These are phyloP conservation scores for Acanthamoeba divionensis DNA, from an alignment of 208 protist species.

Conservation along the genomic window DNA sequence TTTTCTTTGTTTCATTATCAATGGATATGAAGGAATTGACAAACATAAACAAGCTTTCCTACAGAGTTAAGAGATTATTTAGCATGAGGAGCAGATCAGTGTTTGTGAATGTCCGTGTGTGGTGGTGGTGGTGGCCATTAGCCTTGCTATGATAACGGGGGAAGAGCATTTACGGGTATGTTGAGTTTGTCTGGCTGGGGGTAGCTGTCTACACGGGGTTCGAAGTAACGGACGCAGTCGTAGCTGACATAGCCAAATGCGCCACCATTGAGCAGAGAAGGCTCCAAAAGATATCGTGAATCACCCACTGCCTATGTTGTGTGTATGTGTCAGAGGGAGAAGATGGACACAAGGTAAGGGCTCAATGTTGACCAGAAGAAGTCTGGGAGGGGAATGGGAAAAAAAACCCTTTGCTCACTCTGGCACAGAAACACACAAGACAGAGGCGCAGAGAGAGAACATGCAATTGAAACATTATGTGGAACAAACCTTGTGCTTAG, in stretches of 20 bases:
- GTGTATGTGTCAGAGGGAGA: no score
- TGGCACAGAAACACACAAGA: no score
- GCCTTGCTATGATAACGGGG: not conserved
- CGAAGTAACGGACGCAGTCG: slow-evolving; percentile 65
- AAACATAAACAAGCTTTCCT: slow-evolving; percentile 69
- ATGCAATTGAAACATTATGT: no score
- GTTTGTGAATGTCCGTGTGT: not conserved
- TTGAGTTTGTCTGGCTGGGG: not conserved
- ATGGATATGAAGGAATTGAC: slow-evolving; percentile 64
- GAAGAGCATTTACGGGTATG: not conserved
- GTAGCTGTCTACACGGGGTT: not conserved
- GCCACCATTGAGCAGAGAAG: slow-evolving; percentile 35
- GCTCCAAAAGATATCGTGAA: slow-evolving; percentile 31
- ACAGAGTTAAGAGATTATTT: no score
- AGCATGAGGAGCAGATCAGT: not conserved
- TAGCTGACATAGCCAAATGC: slow-evolving; percentile 66
- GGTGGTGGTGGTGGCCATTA: not conserved
- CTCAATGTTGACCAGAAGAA: no score
- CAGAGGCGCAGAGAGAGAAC: no score
- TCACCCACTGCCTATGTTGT: no score
- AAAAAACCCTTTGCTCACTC: no score
- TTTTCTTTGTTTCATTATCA: slow-evolving; percentile 53
- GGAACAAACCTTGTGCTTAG: not conserved
- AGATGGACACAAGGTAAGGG: no score
- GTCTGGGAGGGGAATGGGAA: no score